Percentiles rank a stretch among this genome's conserved stretches.
Evolutionary conservation across 192 early-diverging fungal genomes (phyloP).

Genomic region (Allomyces macrogynus): DNA sequence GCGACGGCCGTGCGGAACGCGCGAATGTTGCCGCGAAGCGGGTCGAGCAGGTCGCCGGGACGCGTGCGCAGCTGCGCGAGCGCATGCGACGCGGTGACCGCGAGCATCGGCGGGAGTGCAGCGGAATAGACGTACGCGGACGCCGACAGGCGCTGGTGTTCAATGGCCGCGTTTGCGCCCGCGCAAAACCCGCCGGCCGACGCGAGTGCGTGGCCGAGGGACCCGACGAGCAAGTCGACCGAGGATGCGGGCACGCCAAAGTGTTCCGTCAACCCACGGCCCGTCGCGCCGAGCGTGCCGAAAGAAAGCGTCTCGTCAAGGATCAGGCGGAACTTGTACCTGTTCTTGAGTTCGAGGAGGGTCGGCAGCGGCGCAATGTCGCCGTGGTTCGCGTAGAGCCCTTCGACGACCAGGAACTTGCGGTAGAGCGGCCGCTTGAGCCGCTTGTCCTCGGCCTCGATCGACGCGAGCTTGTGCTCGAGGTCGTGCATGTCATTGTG

Average conservation of each 20-base stretch:
- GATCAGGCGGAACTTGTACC: conserved; percentile 91
- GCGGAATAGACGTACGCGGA: conserved; percentile 84
- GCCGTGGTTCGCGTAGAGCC: conserved; percentile 67
- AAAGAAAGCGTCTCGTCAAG: conserved; percentile 81
- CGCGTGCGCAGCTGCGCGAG: conserved; percentile 33
- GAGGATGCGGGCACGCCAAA: conserved; percentile 48
- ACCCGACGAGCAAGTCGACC: conserved; percentile 75
- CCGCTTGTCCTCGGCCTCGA: conserved; percentile 46
- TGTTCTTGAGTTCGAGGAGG: conserved; percentile 72
- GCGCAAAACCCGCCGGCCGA: conserved; percentile 85
- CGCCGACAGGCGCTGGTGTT: conserved; percentile 81
- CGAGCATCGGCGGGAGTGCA: conserved; percentile 77
- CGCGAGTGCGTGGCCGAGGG: conserved; percentile 56
- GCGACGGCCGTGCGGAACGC: conserved; percentile 35
- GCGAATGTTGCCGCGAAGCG: conserved; percentile 39
- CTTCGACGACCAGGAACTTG: conserved; percentile 86
- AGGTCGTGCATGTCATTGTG: conserved; percentile 95
- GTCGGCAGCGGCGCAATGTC: conserved; percentile 65
- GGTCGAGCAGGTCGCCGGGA: conserved; percentile 22
- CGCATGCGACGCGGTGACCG: conserved; percentile 69
- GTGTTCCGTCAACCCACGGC: conserved; percentile 74
- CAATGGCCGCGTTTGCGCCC: conserved; percentile 62
- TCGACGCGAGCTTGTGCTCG: conserved; percentile 58
- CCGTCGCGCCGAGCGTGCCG: conserved; percentile 65
- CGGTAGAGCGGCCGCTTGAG: conserved; percentile 63